Conservation (phyloP, 768 basidiomycete genomes). For the Panellus pusillus region DNA sequence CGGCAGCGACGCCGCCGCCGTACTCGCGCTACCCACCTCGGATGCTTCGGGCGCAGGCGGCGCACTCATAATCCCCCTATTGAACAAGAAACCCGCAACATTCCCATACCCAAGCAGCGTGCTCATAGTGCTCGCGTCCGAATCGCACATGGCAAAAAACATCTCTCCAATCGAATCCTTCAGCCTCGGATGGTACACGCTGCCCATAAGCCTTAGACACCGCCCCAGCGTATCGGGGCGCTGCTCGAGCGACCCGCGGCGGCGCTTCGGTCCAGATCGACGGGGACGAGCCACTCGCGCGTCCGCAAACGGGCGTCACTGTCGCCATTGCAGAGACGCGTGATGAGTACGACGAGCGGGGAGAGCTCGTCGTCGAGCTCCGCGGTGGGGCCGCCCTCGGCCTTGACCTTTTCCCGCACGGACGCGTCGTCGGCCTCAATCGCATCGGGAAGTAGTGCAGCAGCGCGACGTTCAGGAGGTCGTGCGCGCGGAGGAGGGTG, state of each 20-base stretch:
- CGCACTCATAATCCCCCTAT: conserved; percentile 77
- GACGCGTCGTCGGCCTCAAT: conserved; percentile 62
- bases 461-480: conserved; percentile 62
- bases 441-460: conserved; percentile 62
- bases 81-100: conserved; percentile 91
- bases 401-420: conserved; percentile 52
- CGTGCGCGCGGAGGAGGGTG: conserved; percentile 62
- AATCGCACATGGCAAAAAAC: conserved; percentile 80
- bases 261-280: conserved; percentile 73
- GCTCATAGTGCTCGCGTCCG: conserved; percentile 75
- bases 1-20: conserved; percentile 32
- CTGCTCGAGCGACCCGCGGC: conserved; percentile 60
- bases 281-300: conserved; percentile 71
- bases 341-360: conserved; percentile 75
- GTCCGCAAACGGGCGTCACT: conserved; percentile 55
- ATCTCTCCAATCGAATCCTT: conserved; percentile 85
- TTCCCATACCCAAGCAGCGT: conserved; percentile 91
- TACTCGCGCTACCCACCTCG: conserved; percentile 29
- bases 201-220: conserved; percentile 72
- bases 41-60: conserved; percentile 39
- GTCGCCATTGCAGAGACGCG: conserved; percentile 67
- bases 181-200: conserved; percentile 70
- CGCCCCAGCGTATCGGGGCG: conserved; percentile 76
- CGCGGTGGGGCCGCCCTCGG: conserved; percentile 41
- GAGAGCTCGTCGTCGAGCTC: conserved; percentile 76